A percentile compares a stretch with the other conserved stretches of the same genome.
Conservation (phyloP, 371 early-diverging fungal genomes). For the Cokeromyces recurvatus region DNA sequence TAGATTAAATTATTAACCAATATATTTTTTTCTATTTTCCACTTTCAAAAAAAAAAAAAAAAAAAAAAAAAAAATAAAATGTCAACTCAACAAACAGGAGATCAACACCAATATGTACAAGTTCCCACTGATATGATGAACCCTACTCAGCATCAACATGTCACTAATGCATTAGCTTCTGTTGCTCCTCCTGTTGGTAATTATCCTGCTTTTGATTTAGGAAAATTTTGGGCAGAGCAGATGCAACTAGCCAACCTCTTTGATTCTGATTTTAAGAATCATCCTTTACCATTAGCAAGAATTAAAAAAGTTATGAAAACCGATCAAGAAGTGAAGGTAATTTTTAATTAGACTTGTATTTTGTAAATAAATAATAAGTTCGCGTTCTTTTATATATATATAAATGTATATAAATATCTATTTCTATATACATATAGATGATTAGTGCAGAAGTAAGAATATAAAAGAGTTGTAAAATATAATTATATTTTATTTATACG, state of each 20-base stretch:
- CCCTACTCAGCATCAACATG: conserved; percentile 5
- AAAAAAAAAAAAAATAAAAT: conserved; percentile 1
- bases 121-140: conserved; percentile 1
- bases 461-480: no score
- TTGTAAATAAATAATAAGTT: no score
- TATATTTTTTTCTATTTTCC: no score
- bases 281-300: conserved; percentile 96
- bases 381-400: no score
- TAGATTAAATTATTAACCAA: no score
- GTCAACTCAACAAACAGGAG: conserved; percentile 9
- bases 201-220: conserved; percentile 44
- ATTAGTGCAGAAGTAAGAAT: conserved; percentile 38
- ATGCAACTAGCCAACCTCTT: conserved; percentile 27
- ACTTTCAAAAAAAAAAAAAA: no score
- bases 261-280: conserved; percentile 83
- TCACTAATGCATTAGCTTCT: not conserved
- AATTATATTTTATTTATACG: no score
- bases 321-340: conserved; percentile 95
- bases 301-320: conserved; percentile 99
- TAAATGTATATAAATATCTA: not conserved
- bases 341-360: no score
- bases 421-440: conserved; percentile 17
- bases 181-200: conserved; percentile 12
- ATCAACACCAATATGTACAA: conserved; percentile 3
- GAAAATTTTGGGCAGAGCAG: conserved; percentile 47